phyloP scores from a whole-genome alignment of 352 stramenopile species.

The Pythium brachiatum region DNA sequence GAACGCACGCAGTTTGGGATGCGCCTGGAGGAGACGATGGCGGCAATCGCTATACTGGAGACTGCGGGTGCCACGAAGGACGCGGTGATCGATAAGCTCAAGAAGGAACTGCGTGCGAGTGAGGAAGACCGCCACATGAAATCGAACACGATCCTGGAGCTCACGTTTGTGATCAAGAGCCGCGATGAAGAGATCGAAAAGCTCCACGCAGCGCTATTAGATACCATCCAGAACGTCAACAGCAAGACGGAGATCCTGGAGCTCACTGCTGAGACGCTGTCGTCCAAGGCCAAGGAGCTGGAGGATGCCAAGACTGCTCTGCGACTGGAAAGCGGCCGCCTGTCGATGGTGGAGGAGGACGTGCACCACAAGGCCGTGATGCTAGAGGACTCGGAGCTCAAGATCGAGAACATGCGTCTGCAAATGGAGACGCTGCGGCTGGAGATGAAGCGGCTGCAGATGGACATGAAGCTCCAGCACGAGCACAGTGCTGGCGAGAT shows the following conservation, averaged over 20 bases:
- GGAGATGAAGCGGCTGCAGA: conserved; percentile 70
- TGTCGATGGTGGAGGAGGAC: conserved; percentile 59
- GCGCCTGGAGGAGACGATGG: conserved; percentile 41
- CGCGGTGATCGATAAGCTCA: conserved; percentile 28
- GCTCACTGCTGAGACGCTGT: conserved; percentile 54
- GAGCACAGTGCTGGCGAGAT: conserved; percentile 64
- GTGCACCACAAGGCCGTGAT: conserved; percentile 60
- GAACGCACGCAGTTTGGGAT: conserved; percentile 10
- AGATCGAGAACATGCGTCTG: conserved; percentile 60
- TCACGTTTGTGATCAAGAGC: conserved; percentile 78
- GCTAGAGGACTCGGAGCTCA: conserved; percentile 60
- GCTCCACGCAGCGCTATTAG: conserved; percentile 42
- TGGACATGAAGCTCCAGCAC: conserved; percentile 72
- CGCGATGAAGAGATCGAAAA: conserved; percentile 69
- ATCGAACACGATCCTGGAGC: conserved; percentile 57
- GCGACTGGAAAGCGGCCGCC: conserved; percentile 46
- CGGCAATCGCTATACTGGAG: conserved; percentile 16
- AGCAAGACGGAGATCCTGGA: conserved; percentile 69
- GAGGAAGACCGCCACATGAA: conserved; percentile 51
- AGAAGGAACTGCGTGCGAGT: conserved; percentile 28
- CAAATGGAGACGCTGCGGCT: conserved; percentile 54
- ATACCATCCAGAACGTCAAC: conserved; percentile 53
- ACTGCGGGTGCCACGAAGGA: conserved; percentile 24
- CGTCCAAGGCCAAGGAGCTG: conserved; percentile 58
- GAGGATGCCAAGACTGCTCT: conserved; percentile 53